phyloP scores from a whole-genome alignment of 176 grass and related monocot genomes.

The Oryza rufipogon region DNA sequence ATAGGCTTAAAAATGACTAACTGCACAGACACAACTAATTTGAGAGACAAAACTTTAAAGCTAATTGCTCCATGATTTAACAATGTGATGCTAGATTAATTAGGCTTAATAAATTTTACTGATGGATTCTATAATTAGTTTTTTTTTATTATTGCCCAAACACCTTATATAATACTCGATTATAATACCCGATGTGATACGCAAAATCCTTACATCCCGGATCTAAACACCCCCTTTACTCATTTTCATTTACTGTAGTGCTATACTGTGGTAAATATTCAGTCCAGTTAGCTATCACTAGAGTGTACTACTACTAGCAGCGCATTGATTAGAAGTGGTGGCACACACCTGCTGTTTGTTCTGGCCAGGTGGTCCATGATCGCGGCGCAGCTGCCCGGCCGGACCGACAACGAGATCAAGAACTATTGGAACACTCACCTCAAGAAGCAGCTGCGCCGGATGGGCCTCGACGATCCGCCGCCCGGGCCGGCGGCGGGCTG shows the following conservation, averaged over 20 bases:
- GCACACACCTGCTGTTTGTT: neutral
- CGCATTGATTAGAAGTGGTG: constrained; percentile 39
- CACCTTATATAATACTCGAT: too few species aligned
- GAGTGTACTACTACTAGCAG: neutral
- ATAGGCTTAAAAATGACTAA: too few species aligned
- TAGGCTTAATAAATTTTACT: too few species aligned
- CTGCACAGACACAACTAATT: too few species aligned
- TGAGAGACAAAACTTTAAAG: too few species aligned
- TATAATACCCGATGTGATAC: too few species aligned
- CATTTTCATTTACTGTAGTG: neutral
- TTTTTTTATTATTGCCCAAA: too few species aligned
- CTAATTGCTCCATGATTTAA: too few species aligned
- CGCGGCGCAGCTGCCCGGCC: constrained; percentile 82
- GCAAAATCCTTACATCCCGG: too few species aligned
- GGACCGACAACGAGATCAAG: constrained; percentile 98
- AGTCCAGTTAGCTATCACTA: neutral
- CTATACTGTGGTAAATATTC: neutral
- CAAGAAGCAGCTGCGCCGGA: constrained; percentile 84
- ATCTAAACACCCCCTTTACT: neutral
- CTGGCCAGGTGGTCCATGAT: constrained; percentile 90
- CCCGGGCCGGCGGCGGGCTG: constrained; percentile 45
- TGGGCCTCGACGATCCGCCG: constrained; percentile 60
- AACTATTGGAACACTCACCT: constrained; percentile 99
- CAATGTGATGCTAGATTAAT: too few species aligned
- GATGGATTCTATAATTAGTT: too few species aligned